Percentiles rank a stretch among this genome's conserved stretches.
Evolutionary conservation across 1,284 basidiomycete genomes (phyloP).

Genomic region (Chalciporus sp.): DNA sequence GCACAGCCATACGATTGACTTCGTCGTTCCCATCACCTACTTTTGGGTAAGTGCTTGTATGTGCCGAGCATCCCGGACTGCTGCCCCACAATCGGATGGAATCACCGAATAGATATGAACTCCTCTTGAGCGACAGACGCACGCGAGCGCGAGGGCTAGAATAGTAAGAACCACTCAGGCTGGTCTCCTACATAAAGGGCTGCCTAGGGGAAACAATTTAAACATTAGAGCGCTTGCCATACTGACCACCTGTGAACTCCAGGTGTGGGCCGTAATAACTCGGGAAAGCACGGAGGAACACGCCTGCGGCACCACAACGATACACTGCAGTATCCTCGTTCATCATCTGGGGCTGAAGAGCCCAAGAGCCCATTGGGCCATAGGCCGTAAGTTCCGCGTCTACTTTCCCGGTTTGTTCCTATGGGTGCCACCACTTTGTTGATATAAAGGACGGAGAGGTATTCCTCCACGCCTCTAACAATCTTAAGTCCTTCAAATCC

Average conservation of each 20-base stretch:
- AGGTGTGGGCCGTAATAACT: not conserved
- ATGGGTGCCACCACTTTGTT: not conserved
- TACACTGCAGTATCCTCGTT: not conserved
- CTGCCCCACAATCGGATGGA: too few relatives aligned
- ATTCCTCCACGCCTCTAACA: not conserved
- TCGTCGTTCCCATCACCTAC: too few relatives aligned
- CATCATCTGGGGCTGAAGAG: not conserved
- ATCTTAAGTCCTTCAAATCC: constrained; percentile 11
- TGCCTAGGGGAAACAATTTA: too few relatives aligned
- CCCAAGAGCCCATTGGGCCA: not conserved
- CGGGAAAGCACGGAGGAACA: constrained; percentile 20
- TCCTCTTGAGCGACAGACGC: too few relatives aligned
- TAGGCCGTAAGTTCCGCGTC: not conserved
- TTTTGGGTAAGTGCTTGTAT: too few relatives aligned
- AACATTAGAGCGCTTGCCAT: not conserved
- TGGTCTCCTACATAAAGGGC: too few relatives aligned
- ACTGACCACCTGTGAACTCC: not conserved
- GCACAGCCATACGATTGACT: too few relatives aligned
- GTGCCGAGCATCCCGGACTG: too few relatives aligned
- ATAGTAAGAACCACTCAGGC: too few relatives aligned
- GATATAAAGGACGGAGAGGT: constrained; percentile 13
- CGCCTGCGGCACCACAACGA: not conserved
- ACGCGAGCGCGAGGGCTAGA: too few relatives aligned
- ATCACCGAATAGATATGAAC: too few relatives aligned
- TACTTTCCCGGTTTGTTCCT: constrained; percentile 23